Evolutionary conservation across 2,329 filamentous ascomycete genomes (phyloP), one percentile per base, ranked within the genome.

Genomic region (Ophiosphaerella korrae): DNA sequence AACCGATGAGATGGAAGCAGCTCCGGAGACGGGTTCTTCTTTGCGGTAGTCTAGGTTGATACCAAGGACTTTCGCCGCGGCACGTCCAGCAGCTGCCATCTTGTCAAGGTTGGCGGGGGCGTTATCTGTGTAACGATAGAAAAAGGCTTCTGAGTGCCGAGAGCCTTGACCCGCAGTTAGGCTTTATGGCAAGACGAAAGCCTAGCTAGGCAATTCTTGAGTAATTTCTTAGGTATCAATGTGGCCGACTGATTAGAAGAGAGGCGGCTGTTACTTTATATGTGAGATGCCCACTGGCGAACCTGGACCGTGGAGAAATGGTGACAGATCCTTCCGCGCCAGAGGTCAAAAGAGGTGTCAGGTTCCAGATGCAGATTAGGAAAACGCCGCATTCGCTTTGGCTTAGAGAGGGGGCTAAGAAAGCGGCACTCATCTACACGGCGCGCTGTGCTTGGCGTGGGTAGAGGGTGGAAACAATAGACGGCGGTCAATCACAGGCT

Each of bases 11-110:
- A 89, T 81, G 1, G 91, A 95, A 71, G 93, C 90, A 60, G 89
- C 89, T 31, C 88, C 81, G 12, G 87, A 81, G 32, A 90, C 85
- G 14, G 59, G 58, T 39, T 67, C 89, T 88, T 82, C 80, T 53
- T 92, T 82, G 42, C 84, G 80, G 54, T 88, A 84, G 55, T 89
- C 79, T 29, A 95, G 77, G 70, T 94, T 89, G 81, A 97, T 96
- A 57, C 89, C 88, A 42, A 97, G 82, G 53, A 79, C 81, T 74
- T 90, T 94, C 70, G 92, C 92, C 72, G 95, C 74, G 61, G 79
- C 78, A 67, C 88, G 88, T 89, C 88, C 62, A 88, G 62, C 74
- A 87, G 86, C 62, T 81, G 82, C 53, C 55, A 66, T 57, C 57
- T 57, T 53, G 62, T 45, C 45, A 24, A 42, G 46, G 21, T 8